A percentile compares a stretch with the other conserved stretches of the same genome.
phyloP scores from a whole-genome alignment of 2,329 filamentous ascomycete species.

The Aspergillus caelatus region DNA sequence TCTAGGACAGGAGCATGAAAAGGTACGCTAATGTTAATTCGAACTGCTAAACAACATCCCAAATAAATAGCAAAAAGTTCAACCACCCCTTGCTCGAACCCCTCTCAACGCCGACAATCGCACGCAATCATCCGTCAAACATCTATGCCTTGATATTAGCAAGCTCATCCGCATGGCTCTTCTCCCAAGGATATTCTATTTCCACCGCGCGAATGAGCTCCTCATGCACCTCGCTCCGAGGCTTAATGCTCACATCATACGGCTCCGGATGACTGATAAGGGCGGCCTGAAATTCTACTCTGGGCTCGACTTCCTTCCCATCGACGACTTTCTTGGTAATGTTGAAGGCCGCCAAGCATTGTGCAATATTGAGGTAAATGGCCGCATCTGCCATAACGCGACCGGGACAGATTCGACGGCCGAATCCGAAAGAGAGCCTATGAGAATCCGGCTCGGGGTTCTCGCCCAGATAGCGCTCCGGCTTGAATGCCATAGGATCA shows the following conservation, averaged over 20 bases:
- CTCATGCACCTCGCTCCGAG: conserved; percentile 15
- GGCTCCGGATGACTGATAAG: conserved; percentile 16
- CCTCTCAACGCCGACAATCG: not conserved
- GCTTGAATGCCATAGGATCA: conserved; percentile 45
- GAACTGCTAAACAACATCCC: fast-evolving
- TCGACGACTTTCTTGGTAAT: conserved; percentile 21
- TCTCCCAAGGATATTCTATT: conserved; percentile 13
- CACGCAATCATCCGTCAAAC: not conserved
- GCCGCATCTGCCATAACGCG: conserved; percentile 22
- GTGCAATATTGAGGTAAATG: conserved; percentile 22
- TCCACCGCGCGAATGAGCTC: conserved; percentile 15
- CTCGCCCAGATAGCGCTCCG: conserved; percentile 44
- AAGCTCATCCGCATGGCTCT: conserved; percentile 16
- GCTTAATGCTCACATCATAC: conserved; percentile 12
- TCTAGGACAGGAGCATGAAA: no score
- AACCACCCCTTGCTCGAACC: fast-evolving
- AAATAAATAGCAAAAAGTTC: fast-evolving
- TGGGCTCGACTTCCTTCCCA: conserved; percentile 16
- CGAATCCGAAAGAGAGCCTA: conserved; percentile 27
- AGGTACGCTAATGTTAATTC: not conserved
- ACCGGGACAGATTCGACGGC: conserved; percentile 25
- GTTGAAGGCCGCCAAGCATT: conserved; percentile 21
- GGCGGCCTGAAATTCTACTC: conserved; percentile 18
- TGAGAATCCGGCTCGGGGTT: conserved; percentile 43
- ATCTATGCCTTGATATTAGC: not conserved